phyloP scores from a whole-genome alignment of 805 yeast genomes.

The Wickerhamiella sergipiensis region DNA sequence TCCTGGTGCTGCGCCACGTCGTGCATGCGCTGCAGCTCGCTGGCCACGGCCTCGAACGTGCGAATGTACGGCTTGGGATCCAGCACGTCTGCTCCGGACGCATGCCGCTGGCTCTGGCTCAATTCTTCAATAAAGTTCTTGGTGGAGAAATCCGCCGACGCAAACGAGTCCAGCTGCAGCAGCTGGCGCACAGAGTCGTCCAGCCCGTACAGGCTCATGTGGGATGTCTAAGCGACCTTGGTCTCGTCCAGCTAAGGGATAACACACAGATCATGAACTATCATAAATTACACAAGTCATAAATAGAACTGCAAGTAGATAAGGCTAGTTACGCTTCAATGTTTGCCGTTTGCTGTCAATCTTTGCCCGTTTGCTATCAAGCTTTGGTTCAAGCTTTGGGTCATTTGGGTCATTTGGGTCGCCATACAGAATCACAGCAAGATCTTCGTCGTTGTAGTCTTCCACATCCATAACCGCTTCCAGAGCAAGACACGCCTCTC shows the following conservation, averaged over 20 bases:
- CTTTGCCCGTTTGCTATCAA: no score
- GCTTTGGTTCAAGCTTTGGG: no score
- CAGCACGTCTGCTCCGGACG: constrained; percentile 25
- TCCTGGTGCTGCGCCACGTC: constrained; percentile 42
- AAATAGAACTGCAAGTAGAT: no score
- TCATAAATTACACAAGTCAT: no score
- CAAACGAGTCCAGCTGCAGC: constrained; percentile 21
- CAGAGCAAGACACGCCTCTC: neutral
- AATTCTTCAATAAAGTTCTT: constrained; percentile 71
- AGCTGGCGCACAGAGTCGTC: constrained; percentile 23
- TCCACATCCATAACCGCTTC: neutral
- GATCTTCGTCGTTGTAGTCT: neutral
- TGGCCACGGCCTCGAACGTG: constrained; percentile 75
- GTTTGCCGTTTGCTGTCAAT: no score
- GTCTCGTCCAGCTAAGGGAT: no score
- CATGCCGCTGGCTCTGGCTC: constrained; percentile 46
- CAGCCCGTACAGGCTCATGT: constrained; percentile 21
- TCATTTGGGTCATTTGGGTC: neutral
- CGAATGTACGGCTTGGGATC: constrained; percentile 94
- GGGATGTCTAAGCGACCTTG: no score
- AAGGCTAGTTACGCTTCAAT: no score
- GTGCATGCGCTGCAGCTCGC: constrained; percentile 50
- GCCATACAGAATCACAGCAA: neutral
- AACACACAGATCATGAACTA: no score
- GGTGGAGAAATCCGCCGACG: constrained; percentile 37